Conservation (phyloP, 345 rosid species). For the Psidium guajava region DNA sequence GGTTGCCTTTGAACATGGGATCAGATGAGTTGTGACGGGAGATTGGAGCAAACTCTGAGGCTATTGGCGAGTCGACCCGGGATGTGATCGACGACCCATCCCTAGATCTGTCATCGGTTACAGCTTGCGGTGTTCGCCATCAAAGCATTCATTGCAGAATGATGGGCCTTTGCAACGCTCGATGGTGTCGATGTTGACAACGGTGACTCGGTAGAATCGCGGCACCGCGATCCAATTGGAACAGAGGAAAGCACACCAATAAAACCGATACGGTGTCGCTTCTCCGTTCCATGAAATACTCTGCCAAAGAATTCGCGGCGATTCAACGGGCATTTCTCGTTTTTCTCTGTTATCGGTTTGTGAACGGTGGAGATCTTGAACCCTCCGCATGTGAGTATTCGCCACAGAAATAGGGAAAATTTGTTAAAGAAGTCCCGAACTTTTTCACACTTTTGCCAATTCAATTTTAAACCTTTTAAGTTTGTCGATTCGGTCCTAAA, state of each 20-base stretch:
- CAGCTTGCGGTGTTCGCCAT: background rate
- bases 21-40: background rate
- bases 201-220: background rate
- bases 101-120: background rate
- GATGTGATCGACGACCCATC: background rate
- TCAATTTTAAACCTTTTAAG: too few species aligned
- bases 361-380: background rate
- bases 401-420: background rate
- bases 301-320: accelerated
- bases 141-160: background rate
- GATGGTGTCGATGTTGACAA: background rate
- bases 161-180: background rate
- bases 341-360: background rate
- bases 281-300: background rate
- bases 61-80: background rate
- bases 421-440: too few species aligned
- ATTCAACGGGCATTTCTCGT: background rate
- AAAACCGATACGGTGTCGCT: background rate
- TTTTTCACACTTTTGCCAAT: too few species aligned
- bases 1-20: background rate
- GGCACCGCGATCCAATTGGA: background rate
- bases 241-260: background rate
- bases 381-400: too few species aligned
- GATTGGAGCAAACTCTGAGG: background rate
- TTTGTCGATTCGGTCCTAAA: too few species aligned